A percentile compares a stretch with the other conserved stretches of the same genome.
phyloP scores from a whole-genome alignment of 768 basidiomycete species.

The Leucosporidium creatinivorum region DNA sequence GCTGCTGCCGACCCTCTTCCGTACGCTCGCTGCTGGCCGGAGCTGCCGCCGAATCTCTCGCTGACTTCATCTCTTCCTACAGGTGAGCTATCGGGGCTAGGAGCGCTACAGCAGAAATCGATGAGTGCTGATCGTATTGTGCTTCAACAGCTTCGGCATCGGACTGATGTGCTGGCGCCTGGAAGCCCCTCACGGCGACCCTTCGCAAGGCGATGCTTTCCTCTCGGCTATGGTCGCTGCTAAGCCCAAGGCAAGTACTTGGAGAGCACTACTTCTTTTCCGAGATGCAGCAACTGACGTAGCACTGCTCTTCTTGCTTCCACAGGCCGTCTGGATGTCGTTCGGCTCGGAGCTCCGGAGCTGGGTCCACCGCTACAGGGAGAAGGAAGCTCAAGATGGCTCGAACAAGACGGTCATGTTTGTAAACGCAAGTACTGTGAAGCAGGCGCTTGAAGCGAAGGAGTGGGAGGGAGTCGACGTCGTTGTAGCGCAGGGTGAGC shows the following conservation, averaged over 20 bases:
- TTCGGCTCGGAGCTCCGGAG: neutral
- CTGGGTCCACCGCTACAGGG: neutral
- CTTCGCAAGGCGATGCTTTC: neutral
- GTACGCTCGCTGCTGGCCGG: neutral
- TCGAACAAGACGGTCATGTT: conserved; percentile 45
- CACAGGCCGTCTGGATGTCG: conserved; percentile 1
- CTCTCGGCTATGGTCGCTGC: neutral
- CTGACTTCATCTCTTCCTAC: too few species aligned
- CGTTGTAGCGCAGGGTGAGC: conserved; percentile 67
- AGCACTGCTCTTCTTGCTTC: too few species aligned
- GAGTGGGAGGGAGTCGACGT: conserved; percentile 62
- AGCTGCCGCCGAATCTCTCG: too few species aligned
- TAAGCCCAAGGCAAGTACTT: neutral
- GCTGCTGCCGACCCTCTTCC: neutral
- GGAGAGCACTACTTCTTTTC: too few species aligned
- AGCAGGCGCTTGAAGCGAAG: conserved; percentile 56
- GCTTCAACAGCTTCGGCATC: conserved; percentile 52
- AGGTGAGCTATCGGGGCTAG: too few species aligned
- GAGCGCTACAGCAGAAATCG: neutral
- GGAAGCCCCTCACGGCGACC: conserved; percentile 41
- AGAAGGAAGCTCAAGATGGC: neutral
- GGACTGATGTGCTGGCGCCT: conserved; percentile 68
- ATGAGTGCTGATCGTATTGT: neutral
- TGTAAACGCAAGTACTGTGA: conserved; percentile 56
- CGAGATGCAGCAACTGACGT: too few species aligned